Evolutionary conservation across 1,284 basidiomycete species (phyloP).

Genomic region (Puccinia sorghi): DNA sequence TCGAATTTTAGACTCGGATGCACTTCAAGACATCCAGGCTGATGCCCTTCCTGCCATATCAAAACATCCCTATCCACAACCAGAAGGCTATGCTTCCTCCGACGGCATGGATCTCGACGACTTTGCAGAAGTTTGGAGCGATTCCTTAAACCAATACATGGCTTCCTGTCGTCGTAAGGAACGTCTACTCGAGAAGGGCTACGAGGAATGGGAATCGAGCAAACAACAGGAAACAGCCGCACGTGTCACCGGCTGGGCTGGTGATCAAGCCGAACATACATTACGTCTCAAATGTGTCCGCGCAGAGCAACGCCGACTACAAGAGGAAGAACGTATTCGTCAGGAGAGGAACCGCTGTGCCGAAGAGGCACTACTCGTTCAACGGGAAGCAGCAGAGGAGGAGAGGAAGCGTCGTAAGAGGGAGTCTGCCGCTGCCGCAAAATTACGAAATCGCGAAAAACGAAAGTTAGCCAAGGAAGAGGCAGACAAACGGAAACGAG

Average conservation of each 20-base stretch:
- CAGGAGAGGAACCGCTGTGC: slow-evolving; percentile 22
- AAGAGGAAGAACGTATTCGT: slow-evolving; percentile 38
- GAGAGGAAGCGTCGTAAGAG: slow-evolving; percentile 38
- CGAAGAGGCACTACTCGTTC: slow-evolving; percentile 30
- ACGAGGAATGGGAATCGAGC: slow-evolving; percentile 33
- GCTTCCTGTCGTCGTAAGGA: slow-evolving; percentile 45
- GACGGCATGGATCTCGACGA: slow-evolving; percentile 49
- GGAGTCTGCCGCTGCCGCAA: slow-evolving; percentile 29
- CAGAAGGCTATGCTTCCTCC: slow-evolving; percentile 46
- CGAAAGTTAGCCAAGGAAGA: slow-evolving; percentile 38
- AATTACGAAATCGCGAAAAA: slow-evolving; percentile 30
- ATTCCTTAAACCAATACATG: slow-evolving; percentile 48
- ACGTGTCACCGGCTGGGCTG: slow-evolving; percentile 44
- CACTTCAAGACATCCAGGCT: slow-evolving; percentile 17
- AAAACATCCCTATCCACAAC: slow-evolving; percentile 43
- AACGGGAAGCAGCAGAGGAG: slow-evolving; percentile 38
- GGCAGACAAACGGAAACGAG: slow-evolving; percentile 17
- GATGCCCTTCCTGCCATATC: slow-evolving; percentile 34
- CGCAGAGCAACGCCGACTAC: slow-evolving; percentile 31
- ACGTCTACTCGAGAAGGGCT: slow-evolving; percentile 29
- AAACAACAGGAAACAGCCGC: slow-evolving; percentile 36
- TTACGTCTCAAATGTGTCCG: slow-evolving; percentile 20
- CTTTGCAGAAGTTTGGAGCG: slow-evolving; percentile 50
- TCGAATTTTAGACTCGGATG: slow-evolving; percentile 35
- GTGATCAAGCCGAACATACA: slow-evolving; percentile 41